Base-by-base conservation (phyloP, 306 rosid genomes). In the Psophocarpus tetragonolobus region DNA sequence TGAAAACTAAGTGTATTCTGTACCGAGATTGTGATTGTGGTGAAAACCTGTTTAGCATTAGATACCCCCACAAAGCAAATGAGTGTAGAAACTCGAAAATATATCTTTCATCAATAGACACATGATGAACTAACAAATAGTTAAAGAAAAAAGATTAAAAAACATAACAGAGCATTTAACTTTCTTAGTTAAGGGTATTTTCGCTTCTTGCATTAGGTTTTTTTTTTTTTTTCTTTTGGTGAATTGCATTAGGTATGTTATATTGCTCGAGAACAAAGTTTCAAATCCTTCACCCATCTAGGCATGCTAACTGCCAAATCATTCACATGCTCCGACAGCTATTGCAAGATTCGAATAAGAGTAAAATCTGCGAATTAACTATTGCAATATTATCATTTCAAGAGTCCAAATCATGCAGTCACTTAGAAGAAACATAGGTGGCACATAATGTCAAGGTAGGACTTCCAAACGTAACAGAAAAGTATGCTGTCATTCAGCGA, bases 281-380 rank as follows among this genome's bases (percentile, higher is more conserved):
- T 63, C 51, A 47, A 63, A 63, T 44, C 39, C 80, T 48, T 47
- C 80, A 14, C 30, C 39, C 80, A 33, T 47, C 80, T 8, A 5
- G 36, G 57, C 18, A 30, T 44, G 10, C 4, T 42, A 29, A 27
- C n/a, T n/a, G n/a, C n/a, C n/a, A n/a, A 13, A 63, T 64, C 54
- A 35, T 33, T 6, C 24, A 21, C 38, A 39, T 48, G 45, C 48
- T 61, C 0, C 35, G 50, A 51, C 38, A 79, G 5, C 24, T 61
- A n/a, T 48, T 4, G 66, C 14, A 39, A 7, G 14, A 71, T 71
- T 26, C 32, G 38, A 8, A 61, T 32, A 10, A 61, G 35, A 12
- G 27, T 39, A 17, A 8, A 33, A 3, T 18, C 24, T 64, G 18
- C 48, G 18, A 35, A 64, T 64, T 18, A 12, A 32, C 39, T 62